Conservation (phyloP, 164 flowering plant genomes). For the Platanus orientalis region DNA sequence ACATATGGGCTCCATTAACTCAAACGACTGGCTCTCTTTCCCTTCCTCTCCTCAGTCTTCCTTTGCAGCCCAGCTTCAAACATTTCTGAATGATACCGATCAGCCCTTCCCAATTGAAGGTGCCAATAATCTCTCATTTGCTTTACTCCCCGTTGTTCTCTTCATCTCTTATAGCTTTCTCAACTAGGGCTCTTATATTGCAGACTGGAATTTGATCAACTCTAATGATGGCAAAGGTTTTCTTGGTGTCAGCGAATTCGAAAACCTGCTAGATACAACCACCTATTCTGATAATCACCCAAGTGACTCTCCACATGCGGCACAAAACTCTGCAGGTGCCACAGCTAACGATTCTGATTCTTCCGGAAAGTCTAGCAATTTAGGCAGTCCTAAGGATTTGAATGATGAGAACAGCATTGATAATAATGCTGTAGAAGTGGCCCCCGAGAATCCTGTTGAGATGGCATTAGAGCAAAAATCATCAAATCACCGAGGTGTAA, state of each 20-base stretch:
- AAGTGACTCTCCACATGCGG: constrained; percentile 28
- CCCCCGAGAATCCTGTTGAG: constrained; percentile 63
- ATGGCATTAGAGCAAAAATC: constrained; percentile 95
- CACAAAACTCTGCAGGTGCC: constrained; percentile 19
- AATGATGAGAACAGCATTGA: constrained; percentile 35
- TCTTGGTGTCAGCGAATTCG: constrained; percentile 63
- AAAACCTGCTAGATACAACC: constrained; percentile 46
- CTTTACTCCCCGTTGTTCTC: neutral
- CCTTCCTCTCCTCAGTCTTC: constrained; percentile 71
- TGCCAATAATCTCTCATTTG: constrained; percentile 10
- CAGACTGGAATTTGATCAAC: constrained; percentile 70
- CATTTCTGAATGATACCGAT: constrained; percentile 47
- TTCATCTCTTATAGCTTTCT: neutral
- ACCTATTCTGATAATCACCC: constrained; percentile 42
- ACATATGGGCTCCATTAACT: constrained; percentile 53
- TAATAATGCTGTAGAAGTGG: constrained; percentile 29
- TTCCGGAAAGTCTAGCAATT: constrained; percentile 43
- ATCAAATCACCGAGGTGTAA: constrained; percentile 89
- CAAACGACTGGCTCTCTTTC: constrained; percentile 84
- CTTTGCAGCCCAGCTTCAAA: constrained; percentile 40
- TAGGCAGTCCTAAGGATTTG: constrained; percentile 56
- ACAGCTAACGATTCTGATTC: constrained; percentile 25
- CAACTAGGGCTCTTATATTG: neutral
- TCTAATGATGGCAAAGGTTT: constrained; percentile 50
- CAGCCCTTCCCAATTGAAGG: constrained; percentile 68